Conservation (phyloP, 306 rosid genomes). For the Acacia acuminata region DNA sequence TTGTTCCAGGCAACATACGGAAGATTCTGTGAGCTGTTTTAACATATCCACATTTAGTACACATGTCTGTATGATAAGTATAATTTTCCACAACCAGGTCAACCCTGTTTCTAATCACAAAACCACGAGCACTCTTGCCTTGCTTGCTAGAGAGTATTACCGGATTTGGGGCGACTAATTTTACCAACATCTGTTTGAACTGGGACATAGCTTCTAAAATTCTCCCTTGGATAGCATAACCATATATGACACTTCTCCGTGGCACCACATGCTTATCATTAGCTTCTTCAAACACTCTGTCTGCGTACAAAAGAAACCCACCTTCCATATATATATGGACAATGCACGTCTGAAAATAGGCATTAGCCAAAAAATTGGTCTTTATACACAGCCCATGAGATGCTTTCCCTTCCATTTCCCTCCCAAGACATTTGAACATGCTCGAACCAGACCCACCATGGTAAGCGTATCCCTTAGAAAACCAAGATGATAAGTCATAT, state of each 20-base stretch:
- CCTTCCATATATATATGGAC: constrained; percentile 24
- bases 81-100: constrained; percentile 27
- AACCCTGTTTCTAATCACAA: constrained; percentile 25
- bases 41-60: constrained; percentile 27
- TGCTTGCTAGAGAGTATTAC: constrained; percentile 13
- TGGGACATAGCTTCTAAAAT: constrained; percentile 20
- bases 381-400: constrained; percentile 22
- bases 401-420: constrained; percentile 29
- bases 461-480: constrained; percentile 22
- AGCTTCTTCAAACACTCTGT: constrained; percentile 28
- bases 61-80: constrained; percentile 22
- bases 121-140: constrained; percentile 30
- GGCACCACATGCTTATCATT: constrained; percentile 25
- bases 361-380: constrained; percentile 27
- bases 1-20: constrained; percentile 17
- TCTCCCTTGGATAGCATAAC: constrained; percentile 17
- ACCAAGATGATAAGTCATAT: background rate
- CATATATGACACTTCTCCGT: constrained; percentile 21
- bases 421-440: constrained; percentile 11
- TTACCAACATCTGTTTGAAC: constrained; percentile 24
- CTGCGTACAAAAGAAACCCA: constrained; percentile 25
- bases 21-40: constrained; percentile 24
- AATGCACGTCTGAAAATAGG: constrained; percentile 24
- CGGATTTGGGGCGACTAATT: constrained; percentile 10
- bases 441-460: constrained; percentile 22